Conservation (phyloP, 169 alveolate species). For the Babesia caballi region DNA sequence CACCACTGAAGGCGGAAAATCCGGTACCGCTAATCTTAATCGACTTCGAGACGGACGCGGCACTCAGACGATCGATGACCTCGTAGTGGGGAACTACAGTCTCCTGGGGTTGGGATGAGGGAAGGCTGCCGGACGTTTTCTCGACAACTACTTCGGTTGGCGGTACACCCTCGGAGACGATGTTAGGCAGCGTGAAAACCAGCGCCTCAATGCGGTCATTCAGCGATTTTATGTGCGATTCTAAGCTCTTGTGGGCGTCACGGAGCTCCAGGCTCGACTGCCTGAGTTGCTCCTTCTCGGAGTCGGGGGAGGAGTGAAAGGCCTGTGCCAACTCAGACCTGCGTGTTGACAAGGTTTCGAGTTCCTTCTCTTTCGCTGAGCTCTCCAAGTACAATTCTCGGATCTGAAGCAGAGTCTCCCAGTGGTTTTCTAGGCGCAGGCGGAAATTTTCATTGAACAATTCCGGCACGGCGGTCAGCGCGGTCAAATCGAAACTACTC, state of each 20-base stretch:
- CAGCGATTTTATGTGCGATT: neutral
- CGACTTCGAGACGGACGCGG: constrained; percentile 4
- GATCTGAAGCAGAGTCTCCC: constrained; percentile 26
- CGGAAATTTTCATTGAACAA: constrained; percentile 48
- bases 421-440: constrained; percentile 42
- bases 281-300: constrained; percentile 9
- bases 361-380: neutral
- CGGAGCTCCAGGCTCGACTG: constrained; percentile 7
- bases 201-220: neutral
- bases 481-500: constrained; percentile 7
- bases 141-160: constrained; percentile 9
- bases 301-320: neutral
- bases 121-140: neutral
- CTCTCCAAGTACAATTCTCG: neutral
- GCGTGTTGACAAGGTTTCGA: neutral
- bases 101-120: too few species aligned
- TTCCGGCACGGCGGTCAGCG: constrained; percentile 51
- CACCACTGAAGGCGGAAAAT: constrained; percentile 49
- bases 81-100: constrained; percentile 37
- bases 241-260: constrained; percentile 8
- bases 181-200: constrained; percentile 21
- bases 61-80: constrained; percentile 33
- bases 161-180: constrained; percentile 38
- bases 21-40: constrained; percentile 46
- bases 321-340: constrained; percentile 37